Evolutionary conservation across 805 yeast species (phyloP), one percentile per base, ranked within the genome.

Genomic region (Dipodascopsis uninucleata): DNA sequence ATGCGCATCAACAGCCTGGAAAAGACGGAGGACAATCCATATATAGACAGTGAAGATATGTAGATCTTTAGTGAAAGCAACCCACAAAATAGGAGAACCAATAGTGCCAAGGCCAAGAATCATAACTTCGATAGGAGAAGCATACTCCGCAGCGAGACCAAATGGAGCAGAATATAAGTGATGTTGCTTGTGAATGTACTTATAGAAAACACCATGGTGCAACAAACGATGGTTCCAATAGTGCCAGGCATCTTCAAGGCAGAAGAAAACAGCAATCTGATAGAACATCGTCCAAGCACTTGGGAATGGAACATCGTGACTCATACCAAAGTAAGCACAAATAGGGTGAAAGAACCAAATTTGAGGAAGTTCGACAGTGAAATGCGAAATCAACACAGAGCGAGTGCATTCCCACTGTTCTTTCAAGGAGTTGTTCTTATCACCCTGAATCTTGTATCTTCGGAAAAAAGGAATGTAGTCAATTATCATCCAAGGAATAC

Each of bases 131-230:
- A 84, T 74, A 14, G 98, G 97, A 63, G 90, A 97, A 25, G 97
- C 97, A 65, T 90, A 90, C 71, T 90, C 98, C 38, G 97, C 97
- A 49, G 97, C 82, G 47, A 90, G 71, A 29, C 98, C 98, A 62
- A 90, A 90, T 36, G 98, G 98, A 35, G 97, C 97, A 18, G 97
- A 96, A 65, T 89, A 90, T 66, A 89, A 81, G 71, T 90, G 98
- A 69, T 90, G 98, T 73, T 88, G 96, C 71, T 90, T 90, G 74
- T 90, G 98, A 58, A 90, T 86, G 66, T 82, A 78, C 71, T 85
- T 87, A 78, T 90, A 90, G 65, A 93, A 85, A 50, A 79, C 75
- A 43, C 95, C 95, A 64, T 80, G 77, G 67, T 90, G 98, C 67
- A 90, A 80, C 29, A 81, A 75, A 61, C 97, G 80, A 69, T 90